phyloP scores from a whole-genome alignment of 2,329 filamentous ascomycete genomes.

The Trematosphaeria pertusa region DNA sequence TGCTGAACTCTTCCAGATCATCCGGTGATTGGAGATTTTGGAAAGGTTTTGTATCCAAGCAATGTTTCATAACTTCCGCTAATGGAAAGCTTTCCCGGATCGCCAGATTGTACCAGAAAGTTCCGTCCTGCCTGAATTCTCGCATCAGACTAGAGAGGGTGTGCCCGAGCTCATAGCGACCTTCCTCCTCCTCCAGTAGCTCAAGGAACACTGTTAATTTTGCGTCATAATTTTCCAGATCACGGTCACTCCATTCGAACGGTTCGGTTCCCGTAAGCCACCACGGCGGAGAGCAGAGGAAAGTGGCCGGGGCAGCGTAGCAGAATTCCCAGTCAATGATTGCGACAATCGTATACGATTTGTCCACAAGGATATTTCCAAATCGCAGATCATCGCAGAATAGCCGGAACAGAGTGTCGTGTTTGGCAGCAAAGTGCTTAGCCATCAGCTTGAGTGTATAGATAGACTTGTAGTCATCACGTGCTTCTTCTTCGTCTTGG shows the following conservation, averaged over 20 bases:
- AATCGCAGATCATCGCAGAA: slow-evolving; percentile 50
- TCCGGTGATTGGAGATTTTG: slow-evolving; percentile 6
- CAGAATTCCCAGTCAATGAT: slow-evolving; percentile 51
- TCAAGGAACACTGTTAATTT: slow-evolving; percentile 5
- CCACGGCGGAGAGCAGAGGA: slow-evolving; percentile 44
- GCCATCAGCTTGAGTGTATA: slow-evolving; percentile 3
- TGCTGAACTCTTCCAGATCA: slow-evolving; percentile 2
- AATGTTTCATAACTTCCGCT: slow-evolving; percentile 5
- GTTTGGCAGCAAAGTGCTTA: slow-evolving; percentile 1
- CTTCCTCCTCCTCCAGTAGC: slow-evolving; percentile 3
- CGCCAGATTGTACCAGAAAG: slow-evolving; percentile 3
- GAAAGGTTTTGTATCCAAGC: slow-evolving; percentile 4
- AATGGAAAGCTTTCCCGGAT: slow-evolving; percentile 5
- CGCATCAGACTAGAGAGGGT: slow-evolving; percentile 4
- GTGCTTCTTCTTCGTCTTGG: slow-evolving; percentile 3
- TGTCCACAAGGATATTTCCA: slow-evolving; percentile 48
- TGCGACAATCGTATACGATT: slow-evolving; percentile 41
- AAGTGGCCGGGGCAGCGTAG: slow-evolving; percentile 49
- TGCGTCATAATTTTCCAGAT: slow-evolving; percentile 4
- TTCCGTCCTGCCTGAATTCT: slow-evolving; percentile 4
- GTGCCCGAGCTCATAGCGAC: background rate
- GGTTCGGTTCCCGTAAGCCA: slow-evolving; percentile 35
- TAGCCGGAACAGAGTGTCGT: slow-evolving; percentile 13
- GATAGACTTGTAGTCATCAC: slow-evolving; percentile 4
- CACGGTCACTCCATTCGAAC: slow-evolving; percentile 2